A percentile compares a stretch with the other conserved stretches of the same genome.
Conservation (phyloP, 805 yeast species). For the Schizosaccharomyces japonicus region DNA sequence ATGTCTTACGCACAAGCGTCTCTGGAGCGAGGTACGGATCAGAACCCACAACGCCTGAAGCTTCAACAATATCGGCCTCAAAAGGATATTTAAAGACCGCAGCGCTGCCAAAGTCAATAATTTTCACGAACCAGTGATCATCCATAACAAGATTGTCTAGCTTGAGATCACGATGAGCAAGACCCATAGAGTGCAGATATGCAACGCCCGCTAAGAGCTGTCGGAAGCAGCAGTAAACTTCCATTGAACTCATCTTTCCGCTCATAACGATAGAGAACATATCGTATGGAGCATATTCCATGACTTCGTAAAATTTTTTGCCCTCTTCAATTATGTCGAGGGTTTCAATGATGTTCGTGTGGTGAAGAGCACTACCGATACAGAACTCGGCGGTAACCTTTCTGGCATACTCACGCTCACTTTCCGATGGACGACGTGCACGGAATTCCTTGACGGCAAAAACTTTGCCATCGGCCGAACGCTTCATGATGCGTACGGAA, state of each 20-base stretch:
- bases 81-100: slow-evolving; percentile 53
- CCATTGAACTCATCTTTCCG: slow-evolving; percentile 47
- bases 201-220: slow-evolving; percentile 56
- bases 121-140: slow-evolving; percentile 47
- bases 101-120: slow-evolving; percentile 87
- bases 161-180: slow-evolving; percentile 83
- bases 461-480: slow-evolving; percentile 32
- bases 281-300: slow-evolving; percentile 85
- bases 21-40: slow-evolving; percentile 94
- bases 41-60: slow-evolving; percentile 77
- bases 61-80: slow-evolving; percentile 31
- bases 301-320: slow-evolving; percentile 41
- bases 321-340: slow-evolving; percentile 55
- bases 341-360: slow-evolving; percentile 60
- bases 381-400: slow-evolving; percentile 66
- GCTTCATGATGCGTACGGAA: slow-evolving; percentile 55
- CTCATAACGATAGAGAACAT: slow-evolving; percentile 84
- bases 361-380: slow-evolving; percentile 55
- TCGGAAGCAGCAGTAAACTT: slow-evolving; percentile 56
- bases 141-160: slow-evolving; percentile 81
- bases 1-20: slow-evolving; percentile 31
- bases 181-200: slow-evolving; percentile 56
- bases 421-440: slow-evolving; percentile 35
- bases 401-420: slow-evolving; percentile 42
- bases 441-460: slow-evolving; percentile 80